These are phyloP conservation scores for Fraxinus paxiana DNA, from an alignment of 305 asterid species.

Conservation along the genomic window DNA sequence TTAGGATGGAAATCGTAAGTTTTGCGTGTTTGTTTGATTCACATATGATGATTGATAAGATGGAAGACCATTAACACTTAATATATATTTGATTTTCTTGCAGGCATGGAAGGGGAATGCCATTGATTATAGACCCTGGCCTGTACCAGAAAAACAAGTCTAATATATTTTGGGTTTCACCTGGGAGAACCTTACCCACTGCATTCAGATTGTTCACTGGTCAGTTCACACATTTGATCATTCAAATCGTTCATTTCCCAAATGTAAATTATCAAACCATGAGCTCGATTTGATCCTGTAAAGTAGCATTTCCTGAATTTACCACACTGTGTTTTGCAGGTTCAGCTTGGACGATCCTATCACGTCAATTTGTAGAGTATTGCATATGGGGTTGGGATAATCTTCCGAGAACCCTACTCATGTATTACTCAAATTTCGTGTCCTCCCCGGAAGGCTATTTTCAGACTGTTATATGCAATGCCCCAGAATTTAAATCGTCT, in stretches of 20 bases:
- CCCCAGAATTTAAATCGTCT: constrained; percentile 64
- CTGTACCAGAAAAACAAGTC: constrained; percentile 39
- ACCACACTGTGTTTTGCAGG: constrained; percentile 41
- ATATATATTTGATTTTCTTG: neutral
- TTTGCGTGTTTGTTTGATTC: neutral
- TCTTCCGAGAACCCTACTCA: constrained; percentile 86
- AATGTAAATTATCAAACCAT: neutral
- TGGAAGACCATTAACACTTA: neutral
- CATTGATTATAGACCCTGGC: constrained; percentile 48
- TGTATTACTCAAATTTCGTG: constrained; percentile 87
- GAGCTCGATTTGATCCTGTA: neutral
- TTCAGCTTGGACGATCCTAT: constrained; percentile 90
- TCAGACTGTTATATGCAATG: constrained; percentile 80
- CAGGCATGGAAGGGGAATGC: constrained; percentile 47
- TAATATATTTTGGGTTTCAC: constrained; percentile 39
- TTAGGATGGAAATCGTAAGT: constrained; percentile 41
- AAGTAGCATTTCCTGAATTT: neutral
- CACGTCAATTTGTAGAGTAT: constrained; percentile 77
- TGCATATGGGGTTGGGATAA: constrained; percentile 95
- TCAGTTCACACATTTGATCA: constrained; percentile 21
- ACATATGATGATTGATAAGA: neutral
- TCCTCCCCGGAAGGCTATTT: constrained; percentile 95
- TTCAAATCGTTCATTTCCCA: neutral
- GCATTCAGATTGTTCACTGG: constrained; percentile 48
- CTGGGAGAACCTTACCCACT: constrained; percentile 37